Base-by-base conservation (phyloP, 2,329 filamentous ascomycete genomes). In the Fusarium sambucinum region DNA sequence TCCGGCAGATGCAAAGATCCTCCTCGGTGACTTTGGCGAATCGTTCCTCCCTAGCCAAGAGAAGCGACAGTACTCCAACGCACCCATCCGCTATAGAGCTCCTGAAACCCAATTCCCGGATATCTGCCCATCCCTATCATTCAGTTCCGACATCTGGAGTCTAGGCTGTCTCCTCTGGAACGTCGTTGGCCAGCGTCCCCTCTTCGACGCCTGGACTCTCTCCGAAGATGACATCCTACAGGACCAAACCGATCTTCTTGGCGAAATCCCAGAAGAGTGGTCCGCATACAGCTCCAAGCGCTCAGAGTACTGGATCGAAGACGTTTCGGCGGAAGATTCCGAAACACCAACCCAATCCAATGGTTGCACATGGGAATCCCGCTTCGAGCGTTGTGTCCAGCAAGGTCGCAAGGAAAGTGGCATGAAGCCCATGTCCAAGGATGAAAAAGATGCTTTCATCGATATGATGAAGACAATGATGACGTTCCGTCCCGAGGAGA, bases 101-200 rank as follows among this genome's bases (percentile, higher is more conserved):
- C 69, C 69, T 6, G 69, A 72, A 32, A 63, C 56, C 8, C 59
- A 63, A 35, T 72, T 72, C 45, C 68, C 68, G 4, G 66, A 72
- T 12, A 57, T 47, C 10, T 66, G 63, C 17, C 55, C 59, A 16
- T 56, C 69, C 4, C 60, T 70, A 6, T 66, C 69, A 8, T 72
- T 72, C 32, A 53, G 59, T 33, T 66, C 67, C 13, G 69, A 72
- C 23, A 55, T 72, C 5, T 72, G 69, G 69, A 72, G 66, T 16
- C 56, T 72, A n/a, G 69, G 63, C 13, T 72, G 69, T 50, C 56
- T 68, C 11, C 62, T 72, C 10, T 72, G 69, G 69, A 71, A 56
- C 3, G 50, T 70, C 17, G 54, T 72, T 32, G 69, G 63, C 29
- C 63, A 72, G 19, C 45, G 58, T 16, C 64, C 69, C 11, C 44